phyloP scores from a whole-genome alignment of 164 flowering plant genomes.

The Magnolia sinica region DNA sequence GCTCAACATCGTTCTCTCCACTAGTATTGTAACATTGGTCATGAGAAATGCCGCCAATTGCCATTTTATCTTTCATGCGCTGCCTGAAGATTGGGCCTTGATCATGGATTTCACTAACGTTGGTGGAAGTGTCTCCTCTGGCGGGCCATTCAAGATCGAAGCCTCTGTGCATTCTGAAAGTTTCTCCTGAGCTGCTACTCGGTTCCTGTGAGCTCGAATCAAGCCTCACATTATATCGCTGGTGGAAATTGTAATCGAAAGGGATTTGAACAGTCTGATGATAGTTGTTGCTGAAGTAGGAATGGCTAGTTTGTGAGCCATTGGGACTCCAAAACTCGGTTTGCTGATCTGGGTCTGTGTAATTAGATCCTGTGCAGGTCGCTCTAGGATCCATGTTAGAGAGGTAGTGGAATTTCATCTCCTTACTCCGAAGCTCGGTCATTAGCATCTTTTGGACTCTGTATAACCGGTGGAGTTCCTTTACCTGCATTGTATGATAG shows the following conservation, averaged over 20 bases:
- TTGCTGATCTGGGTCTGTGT: slow-evolving; percentile 11
- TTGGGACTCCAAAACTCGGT: slow-evolving; percentile 19
- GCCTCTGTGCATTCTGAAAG: slow-evolving; percentile 24
- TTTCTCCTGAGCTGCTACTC: slow-evolving; percentile 39
- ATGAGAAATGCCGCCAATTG: background rate
- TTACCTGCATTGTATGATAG: slow-evolving; percentile 45
- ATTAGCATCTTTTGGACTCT: slow-evolving; percentile 56
- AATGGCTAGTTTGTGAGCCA: slow-evolving; percentile 19
- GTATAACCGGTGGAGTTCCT: slow-evolving; percentile 69
- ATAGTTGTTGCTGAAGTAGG: slow-evolving; percentile 11
- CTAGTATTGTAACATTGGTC: slow-evolving; percentile 7
- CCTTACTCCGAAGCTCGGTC: slow-evolving; percentile 42
- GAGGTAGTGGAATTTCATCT: slow-evolving; percentile 1
- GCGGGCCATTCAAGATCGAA: slow-evolving; percentile 49
- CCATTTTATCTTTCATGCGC: slow-evolving; percentile 15
- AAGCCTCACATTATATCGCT: slow-evolving; percentile 13
- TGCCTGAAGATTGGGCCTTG: slow-evolving; percentile 13
- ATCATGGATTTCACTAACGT: slow-evolving; percentile 15
- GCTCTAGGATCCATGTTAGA: slow-evolving; percentile 2
- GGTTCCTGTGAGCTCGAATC: slow-evolving; percentile 29
- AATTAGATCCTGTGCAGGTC: background rate
- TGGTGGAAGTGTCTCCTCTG: slow-evolving; percentile 25
- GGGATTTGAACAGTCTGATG: slow-evolving; percentile 13
- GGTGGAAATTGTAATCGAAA: slow-evolving; percentile 14
- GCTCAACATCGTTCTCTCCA: slow-evolving; percentile 49